Evolutionary conservation across 441 rosid species (phyloP), one percentile per base, ranked within the genome.

Genomic region (Adansonia grandidieri): DNA sequence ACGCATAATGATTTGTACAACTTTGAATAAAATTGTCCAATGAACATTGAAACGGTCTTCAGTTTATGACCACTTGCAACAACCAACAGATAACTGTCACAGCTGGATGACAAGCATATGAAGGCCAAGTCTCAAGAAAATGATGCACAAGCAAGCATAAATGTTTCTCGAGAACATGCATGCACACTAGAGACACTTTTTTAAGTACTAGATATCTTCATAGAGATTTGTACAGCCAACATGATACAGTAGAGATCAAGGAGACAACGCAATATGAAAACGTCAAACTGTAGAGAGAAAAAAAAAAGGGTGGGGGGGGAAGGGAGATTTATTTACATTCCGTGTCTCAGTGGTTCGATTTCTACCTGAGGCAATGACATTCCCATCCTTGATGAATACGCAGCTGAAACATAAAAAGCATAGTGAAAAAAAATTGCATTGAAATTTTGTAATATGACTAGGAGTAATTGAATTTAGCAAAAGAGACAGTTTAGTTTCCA

Each of bases 281-380:
- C n/a, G 15, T 13, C 37, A 58, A 10, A 44, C 53, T 63, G 28
- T 24, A 8, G 32, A 4, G 32, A 19, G 19, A 17, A 44, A 70
- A 60, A 6, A 37, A 13, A n/a, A 4, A 9, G 48, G 47, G 67
- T 2, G 24, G n/a, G n/a, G n/a, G n/a, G n/a, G n/a, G n/a, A 1
- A 0, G 5, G 19, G 62, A 10, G 8, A 73, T 58, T 47, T 74
- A 68, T 82, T 84, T 89, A 93, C 98, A 82, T 93, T 93, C 69
- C 96, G 88, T 62, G 93, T 89, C 86, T 91, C 96, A 6, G 84
- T 91, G 40, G 98, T 89, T 82, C 87, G 93, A 82, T 95, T 93
- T 86, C 93, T 83, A 72, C 99, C 97, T 19, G 91, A 84, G 68
- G 96, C 92, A 85, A 92, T 84, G 63, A 92, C 89, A 56, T 87